These are phyloP conservation scores for Rubus idaeus DNA, from an alignment of 306 rosid species.

Conservation along the genomic window DNA sequence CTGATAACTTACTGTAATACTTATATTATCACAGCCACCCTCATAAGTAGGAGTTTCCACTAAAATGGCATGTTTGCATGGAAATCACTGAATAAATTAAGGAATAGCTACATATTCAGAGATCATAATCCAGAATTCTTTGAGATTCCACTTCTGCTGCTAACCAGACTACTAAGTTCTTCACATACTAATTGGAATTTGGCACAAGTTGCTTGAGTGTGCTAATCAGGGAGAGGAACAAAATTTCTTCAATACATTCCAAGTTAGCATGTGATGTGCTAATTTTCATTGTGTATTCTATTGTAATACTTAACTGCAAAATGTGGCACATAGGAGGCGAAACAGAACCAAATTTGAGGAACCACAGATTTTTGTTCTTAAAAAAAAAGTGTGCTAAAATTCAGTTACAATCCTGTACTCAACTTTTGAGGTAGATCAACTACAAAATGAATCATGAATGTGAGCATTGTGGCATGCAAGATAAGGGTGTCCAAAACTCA, in stretches of 20 bases:
- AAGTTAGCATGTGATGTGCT: not conserved
- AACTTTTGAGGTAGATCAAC: too few relatives aligned
- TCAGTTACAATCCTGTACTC: too few relatives aligned
- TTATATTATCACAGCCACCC: not conserved
- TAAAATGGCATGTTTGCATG: not conserved
- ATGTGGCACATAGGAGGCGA: not conserved
- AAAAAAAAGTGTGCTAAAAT: too few relatives aligned
- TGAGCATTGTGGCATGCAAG: too few relatives aligned
- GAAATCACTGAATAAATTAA: not conserved
- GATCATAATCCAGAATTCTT: not conserved
- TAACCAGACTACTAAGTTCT: not conserved
- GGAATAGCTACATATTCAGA: not conserved
- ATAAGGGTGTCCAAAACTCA: not conserved
- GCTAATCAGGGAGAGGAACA: not conserved
- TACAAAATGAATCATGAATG: too few relatives aligned
- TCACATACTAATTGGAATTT: not conserved
- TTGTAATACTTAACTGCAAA: not conserved
- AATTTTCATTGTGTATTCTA: not conserved
- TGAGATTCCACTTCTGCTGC: not conserved
- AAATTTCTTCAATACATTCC: not conserved
- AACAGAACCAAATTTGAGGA: too few relatives aligned
- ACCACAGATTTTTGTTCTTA: not conserved
- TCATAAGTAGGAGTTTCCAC: not conserved
- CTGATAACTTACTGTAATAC: not conserved
- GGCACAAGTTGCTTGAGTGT: not conserved